A percentile compares a stretch with the other conserved stretches of the same genome.
These are phyloP conservation scores for Hibiscus syriacus DNA, from an alignment of 345 rosid genomes.

Conservation along the genomic window DNA sequence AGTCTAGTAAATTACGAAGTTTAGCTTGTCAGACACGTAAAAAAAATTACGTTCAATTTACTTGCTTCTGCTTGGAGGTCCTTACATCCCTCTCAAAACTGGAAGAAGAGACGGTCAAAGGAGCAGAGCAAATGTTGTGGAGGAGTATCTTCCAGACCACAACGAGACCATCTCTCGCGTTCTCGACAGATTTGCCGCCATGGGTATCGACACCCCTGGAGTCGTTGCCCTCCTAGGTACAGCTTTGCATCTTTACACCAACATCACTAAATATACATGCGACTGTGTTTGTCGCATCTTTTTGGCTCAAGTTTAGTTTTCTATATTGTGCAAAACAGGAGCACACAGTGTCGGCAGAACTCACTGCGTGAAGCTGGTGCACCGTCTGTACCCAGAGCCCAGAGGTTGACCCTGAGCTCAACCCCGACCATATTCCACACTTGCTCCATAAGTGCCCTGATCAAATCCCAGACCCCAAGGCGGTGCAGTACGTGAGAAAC, in stretches of 20 bases:
- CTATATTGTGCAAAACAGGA: conserved; percentile 30
- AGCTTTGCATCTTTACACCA: neutral
- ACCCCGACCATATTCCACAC: conserved; percentile 81
- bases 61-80: conserved; percentile 74
- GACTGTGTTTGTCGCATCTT: neutral
- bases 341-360: conserved; percentile 96
- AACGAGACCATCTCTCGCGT: conserved; percentile 86
- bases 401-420: conserved; percentile 66
- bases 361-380: conserved; percentile 91
- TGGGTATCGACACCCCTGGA: conserved; percentile 79
- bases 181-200: conserved; percentile 65
- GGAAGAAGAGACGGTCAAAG: conserved; percentile 89
- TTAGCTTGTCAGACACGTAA: neutral
- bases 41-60: neutral
- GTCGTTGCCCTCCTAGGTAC: conserved; percentile 73
- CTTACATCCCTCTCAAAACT: conserved; percentile 77
- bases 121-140: conserved; percentile 76
- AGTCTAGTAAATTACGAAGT: neutral
- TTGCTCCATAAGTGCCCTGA: conserved; percentile 95
- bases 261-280: neutral
- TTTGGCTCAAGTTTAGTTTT: neutral
- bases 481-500: conserved; percentile 89
- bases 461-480: conserved; percentile 87
- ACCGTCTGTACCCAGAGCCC: conserved; percentile 89
- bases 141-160: conserved; percentile 87